Conservation (phyloP, 345 rosid species). For the Eutrema heterophyllum region DNA sequence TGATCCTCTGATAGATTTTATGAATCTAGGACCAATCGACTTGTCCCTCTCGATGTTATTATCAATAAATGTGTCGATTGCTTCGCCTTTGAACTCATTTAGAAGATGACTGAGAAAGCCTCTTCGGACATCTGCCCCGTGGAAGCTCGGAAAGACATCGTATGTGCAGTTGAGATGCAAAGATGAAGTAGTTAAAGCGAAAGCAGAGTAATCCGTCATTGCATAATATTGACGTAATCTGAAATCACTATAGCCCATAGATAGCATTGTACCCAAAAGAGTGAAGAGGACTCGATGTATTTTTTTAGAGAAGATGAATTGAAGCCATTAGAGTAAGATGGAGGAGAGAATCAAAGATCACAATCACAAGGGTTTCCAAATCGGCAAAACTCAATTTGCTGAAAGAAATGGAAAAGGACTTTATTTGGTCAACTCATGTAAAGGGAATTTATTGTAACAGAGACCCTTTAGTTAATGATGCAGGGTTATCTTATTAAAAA, state of each 20-base stretch:
- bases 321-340: neutral
- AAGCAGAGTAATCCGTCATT: neutral
- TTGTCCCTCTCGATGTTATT: neutral
- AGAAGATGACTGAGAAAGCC: neutral
- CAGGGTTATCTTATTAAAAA: neutral
- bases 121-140: neutral
- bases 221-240: neutral
- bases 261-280: neutral
- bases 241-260: neutral
- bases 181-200: neutral
- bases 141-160: slow-evolving; percentile 2
- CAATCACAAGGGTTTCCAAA: neutral
- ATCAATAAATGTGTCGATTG: neutral
- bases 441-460: neutral
- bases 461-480: neutral
- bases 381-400: neutral
- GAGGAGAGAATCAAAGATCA: neutral
- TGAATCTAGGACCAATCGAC: neutral
- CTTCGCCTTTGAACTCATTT: neutral
- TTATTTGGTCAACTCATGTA: neutral
- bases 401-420: neutral
- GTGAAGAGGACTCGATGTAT: neutral
- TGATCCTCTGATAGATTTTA: neutral
- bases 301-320: neutral
- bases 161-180: neutral